phyloP scores from a whole-genome alignment of 768 basidiomycete genomes.

The Tylopilus plumbeoviolaceoides region DNA sequence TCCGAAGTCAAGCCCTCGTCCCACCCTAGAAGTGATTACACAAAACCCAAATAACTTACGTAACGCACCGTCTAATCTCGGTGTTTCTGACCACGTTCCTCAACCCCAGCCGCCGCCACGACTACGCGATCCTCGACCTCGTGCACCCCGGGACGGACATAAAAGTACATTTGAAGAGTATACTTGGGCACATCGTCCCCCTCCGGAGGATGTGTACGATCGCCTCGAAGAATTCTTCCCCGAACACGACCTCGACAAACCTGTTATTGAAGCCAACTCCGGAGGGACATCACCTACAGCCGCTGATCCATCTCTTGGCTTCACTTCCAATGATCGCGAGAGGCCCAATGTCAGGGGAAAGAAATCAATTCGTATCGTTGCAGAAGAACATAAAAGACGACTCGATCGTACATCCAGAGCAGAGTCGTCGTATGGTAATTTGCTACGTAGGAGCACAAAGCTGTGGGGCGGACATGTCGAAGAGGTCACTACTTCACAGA shows the following conservation, averaged over 20 bases:
- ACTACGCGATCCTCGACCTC: conserved; percentile 18
- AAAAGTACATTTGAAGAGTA: conserved; percentile 59
- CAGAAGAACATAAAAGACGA: conserved; percentile 78
- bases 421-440: conserved; percentile 46
- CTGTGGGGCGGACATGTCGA: conserved; percentile 93
- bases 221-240: conserved; percentile 95
- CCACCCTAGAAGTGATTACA: conserved; percentile 30
- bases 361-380: conserved; percentile 92
- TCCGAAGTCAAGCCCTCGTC: conserved; percentile 22
- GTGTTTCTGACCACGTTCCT: conserved; percentile 16
- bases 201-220: conserved; percentile 90
- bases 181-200: conserved; percentile 88
- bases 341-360: conserved; percentile 55
- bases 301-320: conserved; percentile 45
- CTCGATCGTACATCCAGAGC: conserved; percentile 67
- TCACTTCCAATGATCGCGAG: conserved; percentile 31
- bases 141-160: conserved; percentile 28
- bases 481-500: conserved; percentile 81
- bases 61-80: conserved; percentile 14
- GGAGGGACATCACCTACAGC: conserved; percentile 76
- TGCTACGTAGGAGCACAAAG: conserved; percentile 82
- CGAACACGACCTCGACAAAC: conserved; percentile 91
- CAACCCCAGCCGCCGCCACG: conserved; percentile 14
- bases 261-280: conserved; percentile 83
- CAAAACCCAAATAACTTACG: conserved; percentile 16